A percentile compares a stretch with the other conserved stretches of the same genome.
These are phyloP conservation scores for Kalanchoe fedtschenkoi DNA, from an alignment of 164 flowering plant species.

Conservation along the genomic window DNA sequence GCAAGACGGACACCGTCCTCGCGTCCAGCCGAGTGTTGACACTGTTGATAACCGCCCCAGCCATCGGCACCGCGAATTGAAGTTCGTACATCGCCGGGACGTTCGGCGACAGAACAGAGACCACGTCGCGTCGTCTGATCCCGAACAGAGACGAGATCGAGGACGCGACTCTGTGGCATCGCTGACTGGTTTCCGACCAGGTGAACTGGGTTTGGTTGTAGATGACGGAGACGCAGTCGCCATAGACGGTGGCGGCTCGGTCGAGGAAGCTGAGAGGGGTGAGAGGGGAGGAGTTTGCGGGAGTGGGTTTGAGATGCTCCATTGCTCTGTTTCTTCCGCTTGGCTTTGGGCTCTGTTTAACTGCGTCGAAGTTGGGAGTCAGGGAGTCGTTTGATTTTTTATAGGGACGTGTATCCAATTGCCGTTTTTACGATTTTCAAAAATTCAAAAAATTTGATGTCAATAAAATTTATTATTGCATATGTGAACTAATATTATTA, in stretches of 20 bases:
- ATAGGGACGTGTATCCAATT: too few species aligned
- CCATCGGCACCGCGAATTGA: slow-evolving; percentile 9
- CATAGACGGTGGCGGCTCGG: slow-evolving; percentile 6
- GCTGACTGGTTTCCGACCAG: slow-evolving; percentile 8
- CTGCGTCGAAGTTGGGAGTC: too few species aligned
- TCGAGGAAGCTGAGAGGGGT: slow-evolving; percentile 9
- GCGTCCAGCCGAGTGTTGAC: slow-evolving; percentile 10
- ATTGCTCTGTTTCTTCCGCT: background rate
- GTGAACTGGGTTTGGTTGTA: slow-evolving; percentile 7
- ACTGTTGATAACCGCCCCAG: slow-evolving; percentile 6
- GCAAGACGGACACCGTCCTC: background rate
- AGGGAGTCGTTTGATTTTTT: too few species aligned
- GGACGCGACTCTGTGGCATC: slow-evolving; percentile 7
- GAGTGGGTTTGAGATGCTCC: slow-evolving; percentile 5
- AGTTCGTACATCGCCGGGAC: slow-evolving; percentile 12
- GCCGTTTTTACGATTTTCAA: too few species aligned
- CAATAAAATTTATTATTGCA: too few species aligned
- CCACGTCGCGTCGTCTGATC: slow-evolving; percentile 6
- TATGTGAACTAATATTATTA: too few species aligned
- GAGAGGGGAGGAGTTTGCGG: slow-evolving; percentile 8
- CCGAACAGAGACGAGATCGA: slow-evolving; percentile 1
- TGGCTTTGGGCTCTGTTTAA: background rate
- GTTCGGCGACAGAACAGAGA: slow-evolving; percentile 8
- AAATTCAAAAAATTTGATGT: too few species aligned
- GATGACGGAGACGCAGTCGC: slow-evolving; percentile 8